Base-by-base conservation (phyloP, 768 basidiomycete species). In the Lactarius indigo region DNA sequence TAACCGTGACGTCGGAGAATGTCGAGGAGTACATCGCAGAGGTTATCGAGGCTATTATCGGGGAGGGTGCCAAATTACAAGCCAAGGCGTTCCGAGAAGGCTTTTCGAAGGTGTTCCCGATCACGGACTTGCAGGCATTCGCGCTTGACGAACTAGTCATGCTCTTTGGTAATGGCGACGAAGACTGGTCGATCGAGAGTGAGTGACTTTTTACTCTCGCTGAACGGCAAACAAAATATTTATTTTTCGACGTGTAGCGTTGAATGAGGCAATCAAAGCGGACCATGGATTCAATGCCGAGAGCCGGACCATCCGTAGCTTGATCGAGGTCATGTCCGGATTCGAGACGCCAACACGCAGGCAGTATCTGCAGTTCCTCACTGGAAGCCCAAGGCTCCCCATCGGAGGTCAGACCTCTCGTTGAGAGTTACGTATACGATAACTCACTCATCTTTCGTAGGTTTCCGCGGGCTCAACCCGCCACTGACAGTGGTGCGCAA, bases 251-350 rank as follows among this genome's bases (percentile, higher is more conserved):
- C n/a, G n/a, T 66, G 3, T 70, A 97, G 96, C 94, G 26, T 83
- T 98, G 39, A 86, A 84, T 42, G 95, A 96, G 75, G 88, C 91
- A 3, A 76, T 98, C 75, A 98, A 98, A 77, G 97, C 97, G 13
- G 97, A 99, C 73, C 97, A 99, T 74, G 97, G 97, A 9, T 99
- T 96, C 82, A 95, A 96, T 73, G 88, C 90, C 15, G 96, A 98
- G 74, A 96, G 94, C 74, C 88, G 90, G 42, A 88, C 94, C 0
- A 96, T 99, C 66, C 87, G 89, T 55, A 88, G 93, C 73, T 83
- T 99, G 63, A 77, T 98, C 30, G 92, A 91, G 61, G 84, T 94
- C 69, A 92, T 99, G 87, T 81, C 91, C 1, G 84, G 85, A 62
- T 97, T 90, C 72, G 90, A 95, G 73, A 76, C 75, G 18, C 75